Base-by-base conservation (phyloP, 495 filamentous ascomycete species). In the Xylaria cubensis region DNA sequence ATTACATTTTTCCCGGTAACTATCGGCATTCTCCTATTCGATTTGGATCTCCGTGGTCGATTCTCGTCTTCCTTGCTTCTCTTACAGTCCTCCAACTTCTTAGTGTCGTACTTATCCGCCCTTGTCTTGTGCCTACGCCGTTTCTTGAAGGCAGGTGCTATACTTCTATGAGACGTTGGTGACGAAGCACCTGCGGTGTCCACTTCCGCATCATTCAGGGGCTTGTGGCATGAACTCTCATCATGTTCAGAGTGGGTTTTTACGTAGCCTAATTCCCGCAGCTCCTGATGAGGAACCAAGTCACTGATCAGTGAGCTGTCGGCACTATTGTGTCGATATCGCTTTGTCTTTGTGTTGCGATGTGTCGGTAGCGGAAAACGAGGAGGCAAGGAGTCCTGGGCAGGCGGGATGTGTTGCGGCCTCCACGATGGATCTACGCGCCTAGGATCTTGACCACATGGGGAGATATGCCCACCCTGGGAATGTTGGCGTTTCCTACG, bases 121-220 rank as follows among this genome's bases (percentile, higher is more conserved):
- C 83, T 85, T 19, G 90, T 92, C 78, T 90, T 93, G 74, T 86
- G 84, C 50, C 92, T 87, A 56, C 87, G 81, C 63, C 85, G 84
- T 74, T 85, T 89, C 64, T 90, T 86, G 71, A 90, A 94, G 26
- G 63, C 67, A 26, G 39, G 36, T 29, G 42, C 36, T 32, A 64
- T 63, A 29, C 56, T 64, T 7, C 46, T 19, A 51, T 67, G 73
- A 69, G 72, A 74, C 59, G 48, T 61, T 8, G 29, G 62, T 29
- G 73, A 75, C 46, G 74, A 77, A 63, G 67, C 62, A 62, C 65
- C 46, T 59, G 48, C 61, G 67, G 64, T 71, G 53, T 12, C 67
- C 53, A 62, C 64, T 48, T 56, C 69, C 9, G 58, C 32, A 13
- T 73, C 74, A 70, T 63, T 55, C 17, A n/a, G 63, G 51, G 36